Evolutionary conservation across 148 eudicot species (phyloP).

Genomic region (Cornus florida): DNA sequence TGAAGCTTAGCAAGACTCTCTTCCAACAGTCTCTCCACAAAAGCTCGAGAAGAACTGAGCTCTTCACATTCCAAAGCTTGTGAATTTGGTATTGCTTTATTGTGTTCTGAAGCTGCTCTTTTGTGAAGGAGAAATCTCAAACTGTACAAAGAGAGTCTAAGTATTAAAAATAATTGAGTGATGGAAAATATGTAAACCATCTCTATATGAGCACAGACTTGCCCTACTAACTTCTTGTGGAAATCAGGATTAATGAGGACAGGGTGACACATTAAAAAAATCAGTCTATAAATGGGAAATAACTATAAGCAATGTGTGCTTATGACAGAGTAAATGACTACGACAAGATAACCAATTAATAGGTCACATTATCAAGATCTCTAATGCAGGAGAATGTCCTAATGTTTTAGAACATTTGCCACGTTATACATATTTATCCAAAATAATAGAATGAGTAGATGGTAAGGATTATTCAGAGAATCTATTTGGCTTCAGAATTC

Average conservation of each 20-base stretch:
- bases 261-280: no score
- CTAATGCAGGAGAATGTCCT: neutral
- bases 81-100: constrained; percentile 30
- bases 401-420: neutral
- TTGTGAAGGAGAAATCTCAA: constrained; percentile 88
- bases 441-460: neutral
- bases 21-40: constrained; percentile 69
- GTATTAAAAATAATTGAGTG: neutral
- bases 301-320: neutral
- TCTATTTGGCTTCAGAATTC: neutral
- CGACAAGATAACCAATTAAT: neutral
- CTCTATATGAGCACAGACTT: neutral
- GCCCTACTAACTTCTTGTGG: neutral
- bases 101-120: constrained; percentile 52
- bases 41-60: constrained; percentile 44
- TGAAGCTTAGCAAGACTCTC: constrained; percentile 77
- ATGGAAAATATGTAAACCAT: neutral
- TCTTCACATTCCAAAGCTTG: constrained; percentile 46
- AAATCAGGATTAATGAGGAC: no score
- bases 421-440: neutral
- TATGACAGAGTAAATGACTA: neutral
- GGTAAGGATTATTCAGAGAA: neutral
- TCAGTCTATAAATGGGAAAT: neutral
- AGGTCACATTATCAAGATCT: neutral
- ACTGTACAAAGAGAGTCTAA: constrained; percentile 46